Evolutionary conservation across 495 filamentous ascomycete species (phyloP).

Genomic region (Lepraria neglecta): DNA sequence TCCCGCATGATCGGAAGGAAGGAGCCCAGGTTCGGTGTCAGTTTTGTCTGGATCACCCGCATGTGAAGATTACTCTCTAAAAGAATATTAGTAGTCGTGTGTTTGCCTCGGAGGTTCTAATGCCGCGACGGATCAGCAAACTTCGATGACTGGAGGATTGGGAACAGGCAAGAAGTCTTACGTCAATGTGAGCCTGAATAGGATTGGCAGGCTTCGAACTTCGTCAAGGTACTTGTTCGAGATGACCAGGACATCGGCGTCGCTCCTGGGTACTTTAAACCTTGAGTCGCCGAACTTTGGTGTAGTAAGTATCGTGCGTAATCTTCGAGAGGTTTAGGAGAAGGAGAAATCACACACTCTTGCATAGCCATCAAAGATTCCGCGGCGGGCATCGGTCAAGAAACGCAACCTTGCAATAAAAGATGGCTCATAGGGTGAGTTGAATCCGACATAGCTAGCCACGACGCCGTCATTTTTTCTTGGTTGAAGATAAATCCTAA

Average conservation of each 20-base stretch:
- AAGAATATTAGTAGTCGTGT: constrained; percentile 1
- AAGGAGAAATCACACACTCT: too few relatives aligned
- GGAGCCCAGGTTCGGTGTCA: constrained; percentile 5
- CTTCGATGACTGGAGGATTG: background rate
- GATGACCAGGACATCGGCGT: constrained; percentile 12
- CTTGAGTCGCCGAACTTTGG: constrained; percentile 7
- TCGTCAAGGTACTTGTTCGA: constrained; percentile 19
- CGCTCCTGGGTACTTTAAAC: background rate
- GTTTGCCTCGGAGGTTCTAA: constrained; percentile 8
- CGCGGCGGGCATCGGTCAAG: too few relatives aligned
- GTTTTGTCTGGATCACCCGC: background rate
- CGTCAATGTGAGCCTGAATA: constrained; percentile 1
- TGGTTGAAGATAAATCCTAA: too few relatives aligned
- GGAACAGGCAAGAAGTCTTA: background rate
- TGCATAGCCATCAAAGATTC: too few relatives aligned
- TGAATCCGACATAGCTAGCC: too few relatives aligned
- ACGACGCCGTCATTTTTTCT: too few relatives aligned
- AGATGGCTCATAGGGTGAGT: too few relatives aligned
- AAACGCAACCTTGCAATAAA: too few relatives aligned
- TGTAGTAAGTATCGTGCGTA: background rate
- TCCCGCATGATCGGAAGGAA: background rate
- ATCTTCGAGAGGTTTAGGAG: too few relatives aligned
- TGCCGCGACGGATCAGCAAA: too few relatives aligned
- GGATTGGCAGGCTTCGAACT: constrained; percentile 8
- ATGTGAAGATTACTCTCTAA: constrained; percentile 1